Evolutionary conservation across 1,284 basidiomycete genomes (phyloP).

Genomic region (Gomphus sp.): DNA sequence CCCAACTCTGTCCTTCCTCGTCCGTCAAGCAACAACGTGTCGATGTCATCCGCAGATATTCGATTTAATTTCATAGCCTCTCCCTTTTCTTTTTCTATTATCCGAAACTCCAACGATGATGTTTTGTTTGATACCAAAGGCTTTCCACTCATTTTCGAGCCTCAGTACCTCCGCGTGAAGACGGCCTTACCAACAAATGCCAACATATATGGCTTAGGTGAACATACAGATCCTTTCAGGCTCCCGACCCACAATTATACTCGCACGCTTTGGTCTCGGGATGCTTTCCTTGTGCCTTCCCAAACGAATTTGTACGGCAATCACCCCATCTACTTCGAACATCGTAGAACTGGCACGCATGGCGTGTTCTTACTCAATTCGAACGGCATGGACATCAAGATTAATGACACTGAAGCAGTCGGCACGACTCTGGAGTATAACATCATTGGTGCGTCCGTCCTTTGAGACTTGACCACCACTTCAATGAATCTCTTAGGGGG

Average conservation of each 20-base stretch:
- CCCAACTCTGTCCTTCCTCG: slow-evolving; percentile 57
- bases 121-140: slow-evolving; percentile 64
- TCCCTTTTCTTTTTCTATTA: slow-evolving; percentile 68
- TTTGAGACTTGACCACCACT: neutral
- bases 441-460: slow-evolving; percentile 37
- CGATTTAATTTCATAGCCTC: slow-evolving; percentile 58
- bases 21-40: slow-evolving; percentile 24
- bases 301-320: slow-evolving; percentile 58
- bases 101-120: slow-evolving; percentile 42
- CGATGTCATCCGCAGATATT: slow-evolving; percentile 31
- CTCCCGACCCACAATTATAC: slow-evolving; percentile 53
- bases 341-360: slow-evolving; percentile 53
- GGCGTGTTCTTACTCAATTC: slow-evolving; percentile 61
- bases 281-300: slow-evolving; percentile 45
- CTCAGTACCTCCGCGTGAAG: slow-evolving; percentile 69
- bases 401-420: slow-evolving; percentile 29
- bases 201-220: slow-evolving; percentile 74
- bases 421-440: slow-evolving; percentile 55
- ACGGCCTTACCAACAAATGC: slow-evolving; percentile 44
- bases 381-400: slow-evolving; percentile 68
- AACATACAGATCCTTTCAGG: slow-evolving; percentile 61
- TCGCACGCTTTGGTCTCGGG: slow-evolving; percentile 60
- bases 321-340: slow-evolving; percentile 64
- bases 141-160: slow-evolving; percentile 65
- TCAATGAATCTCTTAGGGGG: slow-evolving; percentile 23